Percentiles rank a stretch among this genome's conserved stretches.
phyloP scores from a whole-genome alignment of 768 basidiomycete species.

The Russula sp. region DNA sequence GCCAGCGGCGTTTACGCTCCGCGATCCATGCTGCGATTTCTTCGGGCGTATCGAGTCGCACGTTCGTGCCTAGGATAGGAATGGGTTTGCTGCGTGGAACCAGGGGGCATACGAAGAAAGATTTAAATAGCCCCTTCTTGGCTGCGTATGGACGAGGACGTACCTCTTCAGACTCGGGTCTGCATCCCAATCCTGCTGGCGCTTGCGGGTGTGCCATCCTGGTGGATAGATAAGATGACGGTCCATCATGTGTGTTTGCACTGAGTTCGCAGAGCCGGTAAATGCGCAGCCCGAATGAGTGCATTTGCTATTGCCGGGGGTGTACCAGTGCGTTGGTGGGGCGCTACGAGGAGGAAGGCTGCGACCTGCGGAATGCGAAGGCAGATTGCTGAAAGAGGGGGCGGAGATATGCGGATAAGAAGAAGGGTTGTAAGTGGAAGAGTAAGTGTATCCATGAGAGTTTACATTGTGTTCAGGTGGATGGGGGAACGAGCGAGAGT shows the following conservation, averaged over 20 bases:
- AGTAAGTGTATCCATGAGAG: constrained; percentile 38
- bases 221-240: constrained; percentile 81
- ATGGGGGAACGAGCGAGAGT: constrained; percentile 33
- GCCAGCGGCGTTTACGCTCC: constrained; percentile 86
- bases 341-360: constrained; percentile 8
- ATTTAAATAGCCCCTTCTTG: neutral
- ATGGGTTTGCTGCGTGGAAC: constrained; percentile 54
- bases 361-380: constrained; percentile 2
- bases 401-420: constrained; percentile 8
- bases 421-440: constrained; percentile 36
- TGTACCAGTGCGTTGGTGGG: constrained; percentile 49
- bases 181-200: constrained; percentile 70
- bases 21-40: constrained; percentile 81
- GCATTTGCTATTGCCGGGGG: constrained; percentile 59
- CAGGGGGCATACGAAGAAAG: constrained; percentile 4
- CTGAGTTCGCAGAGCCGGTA: constrained; percentile 62
- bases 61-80: constrained; percentile 73
- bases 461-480: constrained; percentile 32
- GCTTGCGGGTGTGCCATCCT: constrained; percentile 59
- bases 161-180: constrained; percentile 81
- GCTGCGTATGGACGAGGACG: constrained; percentile 25
- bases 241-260: constrained; percentile 86
- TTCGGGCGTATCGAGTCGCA: constrained; percentile 78
- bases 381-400: constrained; percentile 12
- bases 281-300: constrained; percentile 64